phyloP scores from a whole-genome alignment of 176 grass and related monocot species.

The Zea luxurians region DNA sequence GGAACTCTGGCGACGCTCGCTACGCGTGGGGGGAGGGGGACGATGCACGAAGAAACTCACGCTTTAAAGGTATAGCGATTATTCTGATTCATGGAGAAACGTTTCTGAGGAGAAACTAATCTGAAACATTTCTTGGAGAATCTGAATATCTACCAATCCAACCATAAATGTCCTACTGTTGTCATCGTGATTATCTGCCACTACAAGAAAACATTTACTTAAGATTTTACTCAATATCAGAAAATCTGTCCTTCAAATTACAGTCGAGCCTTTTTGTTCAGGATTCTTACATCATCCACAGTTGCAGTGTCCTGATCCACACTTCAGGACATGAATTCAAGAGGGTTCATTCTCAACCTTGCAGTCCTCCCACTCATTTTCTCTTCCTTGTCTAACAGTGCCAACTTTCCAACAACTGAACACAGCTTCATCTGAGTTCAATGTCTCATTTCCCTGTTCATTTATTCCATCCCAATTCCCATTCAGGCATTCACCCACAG shows the following conservation, averaged over 20 bases:
- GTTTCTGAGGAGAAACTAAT: background rate
- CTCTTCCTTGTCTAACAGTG: background rate
- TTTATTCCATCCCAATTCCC: background rate
- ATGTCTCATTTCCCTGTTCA: background rate
- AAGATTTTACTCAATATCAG: background rate
- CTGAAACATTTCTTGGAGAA: background rate
- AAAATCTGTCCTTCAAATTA: background rate
- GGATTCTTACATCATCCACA: background rate
- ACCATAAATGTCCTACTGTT: background rate
- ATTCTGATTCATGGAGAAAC: background rate
- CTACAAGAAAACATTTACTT: background rate
- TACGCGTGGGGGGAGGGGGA: no score
- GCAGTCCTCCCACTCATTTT: background rate
- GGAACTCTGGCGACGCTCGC: no score
- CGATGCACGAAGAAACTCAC: no score
- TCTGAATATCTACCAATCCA: background rate
- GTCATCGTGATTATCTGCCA: background rate
- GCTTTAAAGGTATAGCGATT: no score
- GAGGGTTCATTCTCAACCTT: conserved; percentile 3
- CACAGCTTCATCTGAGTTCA: background rate
- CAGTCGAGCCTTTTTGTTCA: conserved; percentile 11
- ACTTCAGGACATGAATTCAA: background rate
- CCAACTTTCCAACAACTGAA: background rate
- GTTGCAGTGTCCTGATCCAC: background rate
- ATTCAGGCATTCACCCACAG: background rate